A percentile compares a stretch with the other conserved stretches of the same genome.
Conservation (phyloP, 2,329 filamentous ascomycete genomes). For the Stylonectria norvegica region DNA sequence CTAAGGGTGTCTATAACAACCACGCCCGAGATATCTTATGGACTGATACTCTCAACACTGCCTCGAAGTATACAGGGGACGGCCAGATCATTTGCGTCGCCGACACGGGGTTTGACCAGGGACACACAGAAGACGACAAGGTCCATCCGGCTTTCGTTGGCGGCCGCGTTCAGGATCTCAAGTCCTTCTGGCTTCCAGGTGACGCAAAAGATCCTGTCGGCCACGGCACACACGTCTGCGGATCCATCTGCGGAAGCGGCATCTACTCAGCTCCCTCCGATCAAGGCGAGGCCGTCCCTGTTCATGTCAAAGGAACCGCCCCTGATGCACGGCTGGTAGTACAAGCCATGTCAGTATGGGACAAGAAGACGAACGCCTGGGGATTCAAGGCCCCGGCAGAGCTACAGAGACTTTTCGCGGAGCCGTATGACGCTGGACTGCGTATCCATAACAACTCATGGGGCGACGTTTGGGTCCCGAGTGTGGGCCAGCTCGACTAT, state of each 20-base stretch:
- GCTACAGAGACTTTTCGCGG: background rate
- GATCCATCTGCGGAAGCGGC: no score
- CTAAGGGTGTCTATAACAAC: no score
- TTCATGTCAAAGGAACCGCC: background rate
- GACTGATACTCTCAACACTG: no score
- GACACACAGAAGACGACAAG: background rate
- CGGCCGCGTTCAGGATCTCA: background rate
- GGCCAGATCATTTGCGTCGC: background rate
- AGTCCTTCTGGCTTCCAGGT: background rate
- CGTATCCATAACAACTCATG: background rate
- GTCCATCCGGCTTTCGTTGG: background rate
- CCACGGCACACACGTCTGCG: constrained; percentile 1
- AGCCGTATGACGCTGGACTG: background rate
- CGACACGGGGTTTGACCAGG: background rate
- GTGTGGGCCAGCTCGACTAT: background rate
- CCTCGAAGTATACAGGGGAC: no score
- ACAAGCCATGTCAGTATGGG: background rate
- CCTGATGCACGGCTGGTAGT: background rate
- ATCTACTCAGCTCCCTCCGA: no score
- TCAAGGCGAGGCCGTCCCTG: no score
- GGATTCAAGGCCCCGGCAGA: background rate
- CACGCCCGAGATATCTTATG: no score
- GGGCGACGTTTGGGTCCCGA: background rate
- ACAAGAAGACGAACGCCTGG: background rate
- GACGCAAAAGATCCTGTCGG: background rate